phyloP scores from a whole-genome alignment of 2,329 filamentous ascomycete genomes.

The Cryoendolithus antarcticus region DNA sequence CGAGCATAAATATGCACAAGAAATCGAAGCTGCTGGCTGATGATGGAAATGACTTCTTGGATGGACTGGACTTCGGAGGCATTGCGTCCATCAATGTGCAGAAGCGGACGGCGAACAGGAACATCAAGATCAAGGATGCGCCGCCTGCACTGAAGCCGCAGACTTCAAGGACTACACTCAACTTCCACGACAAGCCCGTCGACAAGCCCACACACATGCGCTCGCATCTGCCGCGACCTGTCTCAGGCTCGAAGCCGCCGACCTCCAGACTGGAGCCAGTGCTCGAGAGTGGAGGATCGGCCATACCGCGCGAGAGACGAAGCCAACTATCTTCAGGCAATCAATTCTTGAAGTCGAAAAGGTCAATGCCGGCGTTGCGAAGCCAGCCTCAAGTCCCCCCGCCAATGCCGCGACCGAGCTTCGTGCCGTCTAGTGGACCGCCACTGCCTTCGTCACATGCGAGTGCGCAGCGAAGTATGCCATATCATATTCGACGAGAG shows the following conservation, averaged over 20 bases:
- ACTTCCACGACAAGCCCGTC: conserved; percentile 67
- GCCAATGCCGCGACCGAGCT: conserved; percentile 45
- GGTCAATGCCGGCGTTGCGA: conserved; percentile 47
- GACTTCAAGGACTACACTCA: conserved; percentile 60
- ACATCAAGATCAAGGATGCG: conserved; percentile 73
- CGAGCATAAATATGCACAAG: conserved; percentile 24
- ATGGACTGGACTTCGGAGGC: conserved; percentile 75
- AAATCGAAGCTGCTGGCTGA: conserved; percentile 21
- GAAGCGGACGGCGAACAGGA: conserved; percentile 78
- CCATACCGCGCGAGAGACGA: conserved; percentile 48
- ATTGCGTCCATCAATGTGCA: conserved; percentile 63
- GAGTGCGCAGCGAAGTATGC: conserved; percentile 47
- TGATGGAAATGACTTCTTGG: conserved; percentile 62
- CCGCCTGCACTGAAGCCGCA: conserved; percentile 59
- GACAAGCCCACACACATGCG: conserved; percentile 24
- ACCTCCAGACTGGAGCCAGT: conserved; percentile 71
- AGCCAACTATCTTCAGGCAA: conserved; percentile 41
- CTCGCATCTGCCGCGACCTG: conserved; percentile 70
- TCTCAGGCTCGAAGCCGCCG: conserved; percentile 37
- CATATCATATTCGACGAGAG: conserved; percentile 66
- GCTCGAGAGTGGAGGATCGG: conserved; percentile 74
- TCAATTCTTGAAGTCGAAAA: conserved; percentile 45
- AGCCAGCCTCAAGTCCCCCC: conserved; percentile 18
- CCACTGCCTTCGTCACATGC: conserved; percentile 67
- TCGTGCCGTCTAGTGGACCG: conserved; percentile 65